phyloP scores from a whole-genome alignment of 495 filamentous ascomycete genomes.

The Corynascus novoguineensis region DNA sequence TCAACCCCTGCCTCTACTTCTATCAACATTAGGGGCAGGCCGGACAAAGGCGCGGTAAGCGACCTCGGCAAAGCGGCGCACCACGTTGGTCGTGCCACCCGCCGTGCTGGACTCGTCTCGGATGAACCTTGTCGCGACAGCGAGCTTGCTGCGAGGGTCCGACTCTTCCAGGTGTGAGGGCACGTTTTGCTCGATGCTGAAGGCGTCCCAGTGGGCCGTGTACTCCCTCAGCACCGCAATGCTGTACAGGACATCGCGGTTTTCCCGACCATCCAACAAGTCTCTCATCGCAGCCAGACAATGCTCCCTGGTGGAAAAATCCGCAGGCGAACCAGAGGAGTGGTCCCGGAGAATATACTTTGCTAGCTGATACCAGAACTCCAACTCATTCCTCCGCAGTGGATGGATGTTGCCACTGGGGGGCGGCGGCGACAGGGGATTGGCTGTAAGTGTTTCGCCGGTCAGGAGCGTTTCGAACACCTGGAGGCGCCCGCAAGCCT shows the following conservation, averaged over 20 bases:
- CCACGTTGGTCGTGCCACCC: slow-evolving; percentile 71
- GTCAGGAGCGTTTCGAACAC: slow-evolving; percentile 72
- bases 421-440: slow-evolving; percentile 48
- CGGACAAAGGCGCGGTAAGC: slow-evolving; percentile 47
- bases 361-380: slow-evolving; percentile 76
- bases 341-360: slow-evolving; percentile 65
- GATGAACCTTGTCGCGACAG: slow-evolving; percentile 77
- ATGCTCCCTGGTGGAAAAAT: slow-evolving; percentile 53
- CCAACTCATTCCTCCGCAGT: slow-evolving; percentile 55
- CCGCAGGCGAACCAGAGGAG: slow-evolving; percentile 37
- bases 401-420: slow-evolving; percentile 42
- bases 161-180: slow-evolving; percentile 61
- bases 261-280: slow-evolving; percentile 72
- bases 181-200: slow-evolving; percentile 55
- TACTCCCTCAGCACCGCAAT: slow-evolving; percentile 74
- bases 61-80: slow-evolving; percentile 71
- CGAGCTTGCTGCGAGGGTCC: slow-evolving; percentile 65
- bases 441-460: slow-evolving; percentile 56
- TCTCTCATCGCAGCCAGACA: slow-evolving; percentile 56
- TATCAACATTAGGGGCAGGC: slow-evolving; percentile 34
- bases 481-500: slow-evolving; percentile 60
- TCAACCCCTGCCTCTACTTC: neutral
- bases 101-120: slow-evolving; percentile 63
- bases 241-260: slow-evolving; percentile 88
- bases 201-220: slow-evolving; percentile 58